These are phyloP conservation scores for Phytophthora megakarya DNA, from an alignment of 352 stramenopile genomes.

Conservation along the genomic window DNA sequence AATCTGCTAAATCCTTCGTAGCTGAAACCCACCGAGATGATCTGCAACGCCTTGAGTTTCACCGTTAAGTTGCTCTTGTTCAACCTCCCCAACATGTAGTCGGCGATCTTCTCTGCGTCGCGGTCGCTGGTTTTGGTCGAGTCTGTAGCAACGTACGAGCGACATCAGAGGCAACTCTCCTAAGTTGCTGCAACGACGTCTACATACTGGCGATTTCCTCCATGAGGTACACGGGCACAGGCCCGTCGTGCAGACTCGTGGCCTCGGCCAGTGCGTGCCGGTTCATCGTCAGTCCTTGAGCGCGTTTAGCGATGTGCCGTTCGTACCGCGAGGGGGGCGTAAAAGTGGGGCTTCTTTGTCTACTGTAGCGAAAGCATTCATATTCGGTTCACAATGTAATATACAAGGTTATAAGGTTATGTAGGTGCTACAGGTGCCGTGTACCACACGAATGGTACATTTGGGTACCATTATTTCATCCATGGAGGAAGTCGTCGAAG, in stretches of 20 bases:
- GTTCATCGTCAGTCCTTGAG: constrained; percentile 55
- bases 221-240: constrained; percentile 85
- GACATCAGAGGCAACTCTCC: not conserved
- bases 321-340: constrained; percentile 2
- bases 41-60: constrained; percentile 86
- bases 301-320: constrained; percentile 21
- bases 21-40: constrained; percentile 70
- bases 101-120: constrained; percentile 78
- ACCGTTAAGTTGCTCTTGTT: constrained; percentile 87
- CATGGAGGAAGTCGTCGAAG: constrained; percentile 40
- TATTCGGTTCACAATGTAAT: no score
- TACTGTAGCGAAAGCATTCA: no score
- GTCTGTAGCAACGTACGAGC: constrained; percentile 38
- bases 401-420: no score
- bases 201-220: constrained; percentile 81
- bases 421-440: no score
- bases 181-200: not conserved
- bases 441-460: not conserved
- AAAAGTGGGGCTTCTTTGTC: no score
- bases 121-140: constrained; percentile 63
- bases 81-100: constrained; percentile 76
- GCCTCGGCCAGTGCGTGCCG: constrained; percentile 78
- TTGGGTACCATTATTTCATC: no score
- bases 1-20: not conserved
- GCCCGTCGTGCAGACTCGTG: constrained; percentile 83